phyloP scores from a whole-genome alignment of 192 early-diverging fungal species.

The Coemansia reversa region DNA sequence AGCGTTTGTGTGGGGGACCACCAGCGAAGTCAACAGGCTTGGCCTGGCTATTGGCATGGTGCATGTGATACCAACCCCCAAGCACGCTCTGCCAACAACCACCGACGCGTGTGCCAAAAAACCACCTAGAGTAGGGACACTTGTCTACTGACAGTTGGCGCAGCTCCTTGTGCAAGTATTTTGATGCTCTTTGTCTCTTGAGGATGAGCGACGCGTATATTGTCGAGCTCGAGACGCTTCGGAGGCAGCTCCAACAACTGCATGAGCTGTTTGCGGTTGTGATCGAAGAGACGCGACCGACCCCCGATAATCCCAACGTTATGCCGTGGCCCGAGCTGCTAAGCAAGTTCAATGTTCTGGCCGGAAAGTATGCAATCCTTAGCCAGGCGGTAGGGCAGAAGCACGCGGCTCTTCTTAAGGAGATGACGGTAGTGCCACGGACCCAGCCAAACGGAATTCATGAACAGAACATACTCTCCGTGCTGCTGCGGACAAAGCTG shows the following conservation, averaged over 20 bases:
- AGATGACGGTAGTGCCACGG: slow-evolving; percentile 48
- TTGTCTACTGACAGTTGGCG: not conserved
- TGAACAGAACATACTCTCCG: slow-evolving; percentile 51
- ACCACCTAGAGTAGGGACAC: not conserved
- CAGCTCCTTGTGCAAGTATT: not conserved
- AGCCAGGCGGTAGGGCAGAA: slow-evolving; percentile 43
- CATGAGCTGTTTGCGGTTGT: slow-evolving; percentile 49
- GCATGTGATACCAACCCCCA: slow-evolving; percentile 12
- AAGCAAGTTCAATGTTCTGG: slow-evolving; percentile 57
- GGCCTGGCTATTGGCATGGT: too few relatives aligned
- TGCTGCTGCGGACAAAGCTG: slow-evolving; percentile 55
- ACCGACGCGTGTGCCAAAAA: too few relatives aligned
- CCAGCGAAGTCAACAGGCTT: too few relatives aligned
- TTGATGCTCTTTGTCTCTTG: not conserved
- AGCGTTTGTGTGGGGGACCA: too few relatives aligned
- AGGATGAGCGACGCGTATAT: slow-evolving; percentile 32
- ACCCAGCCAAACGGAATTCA: slow-evolving; percentile 41
- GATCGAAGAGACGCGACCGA: slow-evolving; percentile 50
- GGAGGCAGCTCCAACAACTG: slow-evolving; percentile 54
- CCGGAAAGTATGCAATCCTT: slow-evolving; percentile 47
- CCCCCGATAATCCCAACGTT: slow-evolving; percentile 39
- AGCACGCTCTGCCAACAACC: not conserved
- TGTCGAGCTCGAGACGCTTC: slow-evolving; percentile 53
- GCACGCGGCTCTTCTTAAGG: slow-evolving; percentile 35
- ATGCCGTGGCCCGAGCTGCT: slow-evolving; percentile 53